These are phyloP conservation scores for Chaetomium tenue DNA, from an alignment of 495 filamentous ascomycete genomes.

Conservation along the genomic window DNA sequence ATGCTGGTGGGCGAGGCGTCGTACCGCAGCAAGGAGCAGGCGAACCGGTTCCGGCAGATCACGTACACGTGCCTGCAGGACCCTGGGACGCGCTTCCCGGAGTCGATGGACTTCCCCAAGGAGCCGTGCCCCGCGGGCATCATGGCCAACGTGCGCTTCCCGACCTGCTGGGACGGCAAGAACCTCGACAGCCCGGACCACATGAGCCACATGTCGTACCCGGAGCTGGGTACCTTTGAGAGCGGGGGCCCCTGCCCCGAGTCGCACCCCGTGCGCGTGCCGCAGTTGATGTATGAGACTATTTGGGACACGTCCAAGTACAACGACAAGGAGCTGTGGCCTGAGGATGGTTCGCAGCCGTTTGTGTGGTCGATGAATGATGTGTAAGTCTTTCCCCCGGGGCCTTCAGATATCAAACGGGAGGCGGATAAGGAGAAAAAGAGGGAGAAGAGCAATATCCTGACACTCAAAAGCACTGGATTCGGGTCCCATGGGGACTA, in stretches of 20 bases:
- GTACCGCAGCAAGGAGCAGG: slow-evolving; percentile 1
- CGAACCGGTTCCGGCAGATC: slow-evolving; percentile 14
- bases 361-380: slow-evolving; percentile 44
- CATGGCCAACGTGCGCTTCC: slow-evolving; percentile 39
- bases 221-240: slow-evolving; percentile 37
- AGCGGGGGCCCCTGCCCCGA: slow-evolving; percentile 35
- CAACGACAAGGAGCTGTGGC: slow-evolving; percentile 41
- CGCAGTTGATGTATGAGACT: slow-evolving; percentile 46
- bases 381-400: neutral
- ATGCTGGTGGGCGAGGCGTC: slow-evolving; percentile 14
- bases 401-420: no score
- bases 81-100: slow-evolving; percentile 2
- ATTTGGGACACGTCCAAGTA: slow-evolving; percentile 41
- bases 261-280: slow-evolving; percentile 39
- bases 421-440: neutral
- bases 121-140: slow-evolving; percentile 33
- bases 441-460: neutral
- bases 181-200: slow-evolving; percentile 42
- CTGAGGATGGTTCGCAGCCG: slow-evolving; percentile 46
- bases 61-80: slow-evolving; percentile 11
- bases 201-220: slow-evolving; percentile 43
- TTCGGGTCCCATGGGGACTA: slow-evolving; percentile 43
- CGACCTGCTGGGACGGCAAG: slow-evolving; percentile 37
- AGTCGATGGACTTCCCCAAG: slow-evolving; percentile 10
- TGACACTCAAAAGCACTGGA: slow-evolving; percentile 30